phyloP scores from a whole-genome alignment of 169 alveolate species.

The Cryptosporidium felis region DNA sequence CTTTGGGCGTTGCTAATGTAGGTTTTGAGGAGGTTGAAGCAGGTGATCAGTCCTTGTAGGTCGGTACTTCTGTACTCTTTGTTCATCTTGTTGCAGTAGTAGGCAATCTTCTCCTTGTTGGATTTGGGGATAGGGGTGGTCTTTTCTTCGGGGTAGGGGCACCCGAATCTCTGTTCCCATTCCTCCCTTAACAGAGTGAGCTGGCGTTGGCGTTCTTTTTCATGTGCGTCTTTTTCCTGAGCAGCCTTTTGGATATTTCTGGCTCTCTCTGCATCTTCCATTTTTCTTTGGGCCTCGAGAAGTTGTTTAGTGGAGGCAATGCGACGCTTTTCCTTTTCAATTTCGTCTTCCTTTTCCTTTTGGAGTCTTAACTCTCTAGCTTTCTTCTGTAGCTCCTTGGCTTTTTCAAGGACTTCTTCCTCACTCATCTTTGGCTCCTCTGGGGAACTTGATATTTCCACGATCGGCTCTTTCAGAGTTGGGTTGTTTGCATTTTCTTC shows the following conservation, averaged over 20 bases:
- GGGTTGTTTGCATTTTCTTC: slow-evolving; percentile 66
- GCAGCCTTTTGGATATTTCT: slow-evolving; percentile 70
- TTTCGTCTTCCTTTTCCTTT: slow-evolving; percentile 76
- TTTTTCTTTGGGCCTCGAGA: slow-evolving; percentile 75
- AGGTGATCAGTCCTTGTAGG: slow-evolving; percentile 62
- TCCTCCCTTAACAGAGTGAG: slow-evolving; percentile 73
- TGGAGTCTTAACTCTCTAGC: slow-evolving; percentile 72
- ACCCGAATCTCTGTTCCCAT: slow-evolving; percentile 77
- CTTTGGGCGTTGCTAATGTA: slow-evolving; percentile 74
- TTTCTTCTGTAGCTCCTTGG: slow-evolving; percentile 73
- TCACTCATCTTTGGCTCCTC: slow-evolving; percentile 64
- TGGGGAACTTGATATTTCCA: slow-evolving; percentile 18
- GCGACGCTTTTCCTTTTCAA: slow-evolving; percentile 74
- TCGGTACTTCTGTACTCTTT: slow-evolving; percentile 73
- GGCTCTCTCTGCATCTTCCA: slow-evolving; percentile 75
- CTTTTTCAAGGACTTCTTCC: slow-evolving; percentile 74
- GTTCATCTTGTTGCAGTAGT: slow-evolving; percentile 73
- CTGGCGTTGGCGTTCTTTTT: slow-evolving; percentile 76
- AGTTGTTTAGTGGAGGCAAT: slow-evolving; percentile 74
- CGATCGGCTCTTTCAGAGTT: slow-evolving; percentile 58
- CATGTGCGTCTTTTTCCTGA: slow-evolving; percentile 76
- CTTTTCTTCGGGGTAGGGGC: slow-evolving; percentile 67
- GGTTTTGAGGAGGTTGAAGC: slow-evolving; percentile 72
- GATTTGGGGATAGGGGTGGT: slow-evolving; percentile 4
- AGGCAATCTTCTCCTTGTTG: slow-evolving; percentile 74